Evolutionary conservation across 2,329 filamentous ascomycete genomes (phyloP).

Genomic region (Onygenales sp.): DNA sequence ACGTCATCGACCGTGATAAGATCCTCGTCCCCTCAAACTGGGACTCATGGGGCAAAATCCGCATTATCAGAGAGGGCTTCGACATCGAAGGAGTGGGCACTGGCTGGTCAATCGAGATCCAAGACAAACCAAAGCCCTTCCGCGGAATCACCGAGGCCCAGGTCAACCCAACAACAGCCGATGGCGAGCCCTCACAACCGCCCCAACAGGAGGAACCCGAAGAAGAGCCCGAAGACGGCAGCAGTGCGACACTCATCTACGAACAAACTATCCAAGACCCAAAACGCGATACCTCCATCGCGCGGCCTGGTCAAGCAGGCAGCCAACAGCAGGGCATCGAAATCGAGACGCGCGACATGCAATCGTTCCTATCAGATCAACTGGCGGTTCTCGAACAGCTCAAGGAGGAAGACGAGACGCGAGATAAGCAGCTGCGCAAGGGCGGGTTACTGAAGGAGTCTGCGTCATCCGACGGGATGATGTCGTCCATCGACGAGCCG

Average conservation of each 20-base stretch:
- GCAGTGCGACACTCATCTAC: conserved; percentile 61
- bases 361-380: conserved; percentile 67
- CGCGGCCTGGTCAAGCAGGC: conserved; percentile 37
- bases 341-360: conserved; percentile 61
- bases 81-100: conserved; percentile 79
- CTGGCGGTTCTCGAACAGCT: conserved; percentile 63
- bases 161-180: conserved; percentile 13
- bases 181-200: conserved; percentile 13
- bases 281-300: conserved; percentile 51
- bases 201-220: conserved; percentile 8
- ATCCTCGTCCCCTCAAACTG: conserved; percentile 92
- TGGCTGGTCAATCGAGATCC: conserved; percentile 78
- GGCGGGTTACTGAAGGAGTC: conserved; percentile 20
- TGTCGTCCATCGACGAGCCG: conserved; percentile 22
- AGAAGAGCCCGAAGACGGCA: conserved; percentile 24
- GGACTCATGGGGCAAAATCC: conserved; percentile 97
- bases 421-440: conserved; percentile 25
- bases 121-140: conserved; percentile 37
- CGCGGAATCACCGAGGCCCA: conserved; percentile 13
- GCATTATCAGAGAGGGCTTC: conserved; percentile 82
- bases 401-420: conserved; percentile 44
- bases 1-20: conserved; percentile 88
- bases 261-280: conserved; percentile 73
- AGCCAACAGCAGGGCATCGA: conserved; percentile 37
- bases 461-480: conserved; percentile 6